phyloP scores from a whole-genome alignment of 148 eudicot species.

The Oxyria digyna region DNA sequence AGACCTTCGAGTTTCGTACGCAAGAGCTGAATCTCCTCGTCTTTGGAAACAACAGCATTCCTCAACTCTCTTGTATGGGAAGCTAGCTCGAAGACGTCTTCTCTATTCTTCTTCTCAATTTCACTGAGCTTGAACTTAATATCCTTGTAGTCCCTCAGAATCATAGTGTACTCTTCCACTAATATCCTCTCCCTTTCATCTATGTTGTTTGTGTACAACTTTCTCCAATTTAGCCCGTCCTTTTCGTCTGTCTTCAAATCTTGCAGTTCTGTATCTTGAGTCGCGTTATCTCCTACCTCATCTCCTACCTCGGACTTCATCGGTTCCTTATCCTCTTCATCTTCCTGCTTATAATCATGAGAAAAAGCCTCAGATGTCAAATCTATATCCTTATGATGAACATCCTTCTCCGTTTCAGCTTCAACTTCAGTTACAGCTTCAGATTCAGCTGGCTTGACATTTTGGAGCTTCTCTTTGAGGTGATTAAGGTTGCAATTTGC shows the following conservation, averaged over 20 bases:
- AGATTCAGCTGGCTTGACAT: constrained; percentile 44
- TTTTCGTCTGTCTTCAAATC: constrained; percentile 19
- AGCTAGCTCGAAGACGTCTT: constrained; percentile 33
- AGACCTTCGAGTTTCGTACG: constrained; percentile 23
- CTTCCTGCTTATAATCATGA: constrained; percentile 16
- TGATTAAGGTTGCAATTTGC: constrained; percentile 40
- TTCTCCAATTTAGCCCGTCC: constrained; percentile 50
- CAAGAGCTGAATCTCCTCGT: constrained; percentile 46
- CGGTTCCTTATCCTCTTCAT: constrained; percentile 20
- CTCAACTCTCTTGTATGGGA: constrained; percentile 41
- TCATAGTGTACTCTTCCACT: constrained; percentile 48
- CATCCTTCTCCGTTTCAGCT: constrained; percentile 16
- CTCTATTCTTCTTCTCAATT: constrained; percentile 49
- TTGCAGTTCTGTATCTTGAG: constrained; percentile 13
- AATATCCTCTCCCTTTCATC: constrained; percentile 66
- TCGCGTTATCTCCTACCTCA: constrained; percentile 12
- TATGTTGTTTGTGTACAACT: constrained; percentile 36
- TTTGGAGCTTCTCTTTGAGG: constrained; percentile 41
- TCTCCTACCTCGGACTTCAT: constrained; percentile 14
- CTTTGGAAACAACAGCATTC: constrained; percentile 37
- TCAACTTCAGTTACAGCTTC: constrained; percentile 20
- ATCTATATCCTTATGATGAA: constrained; percentile 14
- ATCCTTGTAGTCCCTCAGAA: constrained; percentile 51
- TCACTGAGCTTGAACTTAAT: constrained; percentile 50
- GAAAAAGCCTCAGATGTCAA: not conserved